phyloP scores from a whole-genome alignment of 179 eudicot species.

The Carnegiea gigantea region DNA sequence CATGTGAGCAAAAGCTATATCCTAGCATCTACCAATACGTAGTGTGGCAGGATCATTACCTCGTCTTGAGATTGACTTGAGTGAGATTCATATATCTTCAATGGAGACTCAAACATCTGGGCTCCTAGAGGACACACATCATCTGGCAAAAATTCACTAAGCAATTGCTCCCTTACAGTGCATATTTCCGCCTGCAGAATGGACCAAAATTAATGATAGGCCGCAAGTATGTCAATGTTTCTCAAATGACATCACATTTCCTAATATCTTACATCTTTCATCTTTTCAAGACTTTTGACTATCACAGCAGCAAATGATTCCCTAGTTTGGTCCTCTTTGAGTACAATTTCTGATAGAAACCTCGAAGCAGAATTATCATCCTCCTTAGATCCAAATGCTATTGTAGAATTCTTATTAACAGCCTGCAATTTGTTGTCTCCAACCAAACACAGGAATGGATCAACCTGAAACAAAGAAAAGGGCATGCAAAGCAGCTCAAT shows the following conservation, averaged over 20 bases:
- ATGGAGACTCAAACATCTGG: conserved; percentile 42
- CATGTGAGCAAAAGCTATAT: not conserved
- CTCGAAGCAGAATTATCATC: conserved; percentile 55
- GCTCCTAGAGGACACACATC: conserved; percentile 77
- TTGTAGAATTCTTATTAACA: conserved; percentile 35
- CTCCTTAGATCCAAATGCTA: conserved; percentile 60
- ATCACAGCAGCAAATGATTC: conserved; percentile 58
- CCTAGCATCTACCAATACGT: not conserved
- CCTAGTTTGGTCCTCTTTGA: conserved; percentile 53
- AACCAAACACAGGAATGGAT: conserved; percentile 64
- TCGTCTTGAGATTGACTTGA: conserved; percentile 47
- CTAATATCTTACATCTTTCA: conserved; percentile 39
- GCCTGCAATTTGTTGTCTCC: conserved; percentile 72
- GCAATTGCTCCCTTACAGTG: conserved; percentile 61
- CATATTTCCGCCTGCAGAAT: conserved; percentile 57
- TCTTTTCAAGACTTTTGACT: conserved; percentile 46
- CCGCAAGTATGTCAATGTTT: not conserved
- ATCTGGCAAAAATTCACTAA: conserved; percentile 78
- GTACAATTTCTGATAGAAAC: conserved; percentile 48
- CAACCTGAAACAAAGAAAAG: conserved; percentile 48
- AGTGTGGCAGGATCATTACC: conserved; percentile 33
- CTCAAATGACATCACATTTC: not conserved
- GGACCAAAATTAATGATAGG: conserved; percentile 10
- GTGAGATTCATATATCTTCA: conserved; percentile 36
- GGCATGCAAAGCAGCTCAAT: not conserved